Percentiles rank a stretch among this genome's conserved stretches.
phyloP scores from a whole-genome alignment of 805 yeast genomes.

The Starmerella cellae region DNA sequence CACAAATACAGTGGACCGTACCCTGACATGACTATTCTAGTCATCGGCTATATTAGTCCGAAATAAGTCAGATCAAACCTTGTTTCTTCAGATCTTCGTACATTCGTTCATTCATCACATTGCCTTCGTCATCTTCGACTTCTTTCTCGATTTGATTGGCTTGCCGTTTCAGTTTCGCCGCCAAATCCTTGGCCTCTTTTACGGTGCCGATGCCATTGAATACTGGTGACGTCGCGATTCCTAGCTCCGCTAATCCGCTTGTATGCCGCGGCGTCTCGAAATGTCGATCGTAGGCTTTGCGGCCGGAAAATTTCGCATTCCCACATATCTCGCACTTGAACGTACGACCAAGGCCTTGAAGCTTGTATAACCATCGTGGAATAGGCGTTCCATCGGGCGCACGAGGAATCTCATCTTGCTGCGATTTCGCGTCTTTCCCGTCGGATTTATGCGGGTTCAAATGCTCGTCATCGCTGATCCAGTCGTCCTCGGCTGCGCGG shows the following conservation, averaged over 20 bases:
- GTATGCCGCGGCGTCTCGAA: slow-evolving; percentile 54
- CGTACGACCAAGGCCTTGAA: slow-evolving; percentile 67
- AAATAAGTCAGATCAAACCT: slow-evolving; percentile 44
- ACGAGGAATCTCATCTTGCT: slow-evolving; percentile 28
- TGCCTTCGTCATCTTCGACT: slow-evolving; percentile 86
- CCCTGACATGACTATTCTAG: too few species aligned
- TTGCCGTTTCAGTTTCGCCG: slow-evolving; percentile 40
- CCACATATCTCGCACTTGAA: slow-evolving; percentile 83
- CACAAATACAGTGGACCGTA: too few species aligned
- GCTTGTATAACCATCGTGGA: slow-evolving; percentile 83
- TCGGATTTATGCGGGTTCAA: slow-evolving; percentile 16
- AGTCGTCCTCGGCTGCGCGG: slow-evolving; percentile 19
- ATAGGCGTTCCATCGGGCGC: slow-evolving; percentile 88
- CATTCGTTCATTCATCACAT: slow-evolving; percentile 74
- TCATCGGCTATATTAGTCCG: too few species aligned
- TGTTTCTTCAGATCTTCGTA: slow-evolving; percentile 78
- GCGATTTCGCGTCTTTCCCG: slow-evolving; percentile 26
- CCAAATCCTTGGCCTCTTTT: slow-evolving; percentile 48
- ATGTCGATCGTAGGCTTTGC: slow-evolving; percentile 58
- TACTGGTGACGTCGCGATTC: slow-evolving; percentile 40
- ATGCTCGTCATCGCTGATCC: slow-evolving; percentile 18
- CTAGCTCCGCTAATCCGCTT: slow-evolving; percentile 61
- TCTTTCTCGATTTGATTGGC: slow-evolving; percentile 49
- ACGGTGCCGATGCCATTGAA: slow-evolving; percentile 57
- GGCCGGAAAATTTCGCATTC: slow-evolving; percentile 55